These are phyloP conservation scores for Xylariales sp. DNA, from an alignment of 2,329 filamentous ascomycete species.

Conservation along the genomic window DNA sequence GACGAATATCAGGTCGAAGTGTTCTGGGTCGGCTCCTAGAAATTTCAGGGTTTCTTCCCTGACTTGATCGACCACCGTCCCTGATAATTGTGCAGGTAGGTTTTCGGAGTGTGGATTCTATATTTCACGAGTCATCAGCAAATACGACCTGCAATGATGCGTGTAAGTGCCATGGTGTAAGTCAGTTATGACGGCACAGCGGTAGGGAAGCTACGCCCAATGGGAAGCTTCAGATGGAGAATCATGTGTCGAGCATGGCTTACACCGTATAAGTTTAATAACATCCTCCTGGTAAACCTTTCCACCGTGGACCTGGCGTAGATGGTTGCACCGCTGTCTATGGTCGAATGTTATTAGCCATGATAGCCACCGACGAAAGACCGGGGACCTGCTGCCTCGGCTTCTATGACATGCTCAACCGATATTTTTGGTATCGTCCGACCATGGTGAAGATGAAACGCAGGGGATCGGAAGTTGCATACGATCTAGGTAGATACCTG, in stretches of 20 bases:
- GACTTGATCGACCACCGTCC: conserved; percentile 52
- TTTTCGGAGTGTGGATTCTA: conserved; percentile 62
- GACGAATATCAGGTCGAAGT: conserved; percentile 72
- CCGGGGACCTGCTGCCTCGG: too few species aligned
- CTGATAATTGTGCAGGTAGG: conserved; percentile 51
- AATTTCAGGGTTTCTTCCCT: conserved; percentile 50
- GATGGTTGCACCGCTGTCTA: conserved; percentile 49
- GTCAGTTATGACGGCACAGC: too few species aligned
- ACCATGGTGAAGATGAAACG: background rate
- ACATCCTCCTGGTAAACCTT: conserved; percentile 50
- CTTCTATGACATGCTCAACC: too few species aligned
- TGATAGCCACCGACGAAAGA: background rate
- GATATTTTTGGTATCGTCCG: background rate
- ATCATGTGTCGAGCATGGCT: background rate
- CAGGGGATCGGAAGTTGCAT: background rate
- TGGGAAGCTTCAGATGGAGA: too few species aligned
- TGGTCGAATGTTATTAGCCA: background rate
- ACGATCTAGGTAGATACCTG: conserved; percentile 50
- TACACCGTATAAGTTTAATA: conserved; percentile 51
- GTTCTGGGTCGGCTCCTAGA: conserved; percentile 51
- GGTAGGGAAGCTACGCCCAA: too few species aligned
- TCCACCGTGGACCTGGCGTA: conserved; percentile 55
- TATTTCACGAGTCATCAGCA: background rate
- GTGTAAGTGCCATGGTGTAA: background rate
- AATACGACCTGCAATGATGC: background rate